These are phyloP conservation scores for Xylariaceae sp. DNA, from an alignment of 2,329 filamentous ascomycete species.

Conservation along the genomic window DNA sequence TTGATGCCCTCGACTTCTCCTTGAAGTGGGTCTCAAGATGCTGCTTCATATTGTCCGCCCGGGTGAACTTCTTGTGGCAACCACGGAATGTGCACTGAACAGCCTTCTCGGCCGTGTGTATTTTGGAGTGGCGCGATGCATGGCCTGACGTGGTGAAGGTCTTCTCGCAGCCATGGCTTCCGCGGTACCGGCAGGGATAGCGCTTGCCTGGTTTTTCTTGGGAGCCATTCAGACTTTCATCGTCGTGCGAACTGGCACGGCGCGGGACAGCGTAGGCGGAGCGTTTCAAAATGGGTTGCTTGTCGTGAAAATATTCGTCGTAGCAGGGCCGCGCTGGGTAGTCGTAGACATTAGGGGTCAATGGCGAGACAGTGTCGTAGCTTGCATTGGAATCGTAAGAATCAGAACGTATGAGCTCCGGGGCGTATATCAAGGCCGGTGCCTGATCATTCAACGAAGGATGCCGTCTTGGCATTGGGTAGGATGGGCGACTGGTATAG, in stretches of 20 bases:
- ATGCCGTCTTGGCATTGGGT: constrained; percentile 35
- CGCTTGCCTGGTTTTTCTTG: constrained; percentile 54
- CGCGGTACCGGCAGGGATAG: constrained; percentile 68
- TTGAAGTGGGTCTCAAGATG: constrained; percentile 72
- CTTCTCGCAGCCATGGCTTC: constrained; percentile 66
- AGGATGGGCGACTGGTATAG: constrained; percentile 32
- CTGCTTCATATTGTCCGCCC: constrained; percentile 84
- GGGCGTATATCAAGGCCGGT: constrained; percentile 44
- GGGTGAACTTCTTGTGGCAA: constrained; percentile 75
- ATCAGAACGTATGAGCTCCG: constrained; percentile 53
- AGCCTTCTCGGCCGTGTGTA: constrained; percentile 75
- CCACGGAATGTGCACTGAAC: constrained; percentile 62
- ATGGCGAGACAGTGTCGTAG: constrained; percentile 48
- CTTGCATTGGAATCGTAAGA: constrained; percentile 57
- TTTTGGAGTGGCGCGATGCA: constrained; percentile 78
- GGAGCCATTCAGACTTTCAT: constrained; percentile 41
- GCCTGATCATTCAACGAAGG: constrained; percentile 36
- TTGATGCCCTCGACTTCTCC: constrained; percentile 47
- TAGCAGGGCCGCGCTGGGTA: constrained; percentile 36
- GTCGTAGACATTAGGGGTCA: constrained; percentile 48
- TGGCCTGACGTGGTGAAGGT: constrained; percentile 81
- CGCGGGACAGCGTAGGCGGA: constrained; percentile 40
- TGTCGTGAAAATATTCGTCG: constrained; percentile 33
- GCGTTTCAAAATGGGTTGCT: constrained; percentile 35
- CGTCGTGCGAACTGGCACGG: constrained; percentile 47